Evolutionary conservation across 1,139 yeast genomes (phyloP), one percentile per base, ranked within the genome.

Genomic region (Yamadazyma sp.): DNA sequence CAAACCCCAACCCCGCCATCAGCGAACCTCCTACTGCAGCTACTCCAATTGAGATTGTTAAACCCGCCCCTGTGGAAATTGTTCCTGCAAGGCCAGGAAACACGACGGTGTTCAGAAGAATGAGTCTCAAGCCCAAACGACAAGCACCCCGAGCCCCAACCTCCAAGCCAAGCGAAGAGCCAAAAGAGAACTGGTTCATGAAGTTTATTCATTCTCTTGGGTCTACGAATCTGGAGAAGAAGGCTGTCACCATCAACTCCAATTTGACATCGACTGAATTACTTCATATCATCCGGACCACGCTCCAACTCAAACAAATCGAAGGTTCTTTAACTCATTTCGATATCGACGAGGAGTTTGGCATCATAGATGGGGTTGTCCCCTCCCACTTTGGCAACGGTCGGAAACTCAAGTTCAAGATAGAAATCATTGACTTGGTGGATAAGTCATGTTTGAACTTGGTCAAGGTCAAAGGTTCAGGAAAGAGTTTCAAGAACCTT

Each of bases 391-490:
- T 61, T 49, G 70, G 79, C 1, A 58, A 66, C 39, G 79, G 79
- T 5, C 61, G 75, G 39, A 75, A 73, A 44, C 59, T 77, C 47
- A 68, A 63, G 46, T 77, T 77, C 51, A 67, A 64, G 48, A 73
- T 77, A 33, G 72, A 62, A 41, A 64, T 75, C 17, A 61, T 71
- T 34, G 73, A 64, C 41, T 58, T 66, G 45, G 61, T 62, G 31
- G 59, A 60, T 38, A 48, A 69, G 9, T 77, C 86, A 33, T 71
- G 75, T 29, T 64, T 83, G 38, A 75, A 73, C 43, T 70, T 83
- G 46, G 70, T 69, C 33, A 80, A 79, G 58, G 63, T 73, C 30
- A 79, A 77, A 49, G 92, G 92, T n/a, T 78, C 85, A n/a, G 66
- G 71, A n/a, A 80, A 76, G 58, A 79, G 85, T 15, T 81, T 83